Base-by-base conservation (phyloP, 1,139 yeast genomes). In the Wickerhamomyces sp. region DNA sequence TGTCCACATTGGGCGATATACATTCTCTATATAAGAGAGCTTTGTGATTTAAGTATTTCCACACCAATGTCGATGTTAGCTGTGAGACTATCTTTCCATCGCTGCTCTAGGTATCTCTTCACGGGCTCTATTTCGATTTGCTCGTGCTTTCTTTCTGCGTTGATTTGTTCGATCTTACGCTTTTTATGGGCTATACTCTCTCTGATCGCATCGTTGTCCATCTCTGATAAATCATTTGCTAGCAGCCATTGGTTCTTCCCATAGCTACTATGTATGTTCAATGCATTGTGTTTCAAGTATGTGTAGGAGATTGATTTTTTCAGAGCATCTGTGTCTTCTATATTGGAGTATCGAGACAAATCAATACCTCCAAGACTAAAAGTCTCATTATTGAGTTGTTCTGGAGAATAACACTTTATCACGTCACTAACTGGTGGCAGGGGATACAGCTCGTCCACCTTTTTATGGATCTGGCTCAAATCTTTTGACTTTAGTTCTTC, bases 291-390 rank as follows among this genome's bases (percentile, higher is more conserved):
- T 18, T 45, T 36, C 3, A 54, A 39, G 12, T 45, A 35, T 9
- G 56, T 44, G 38, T 45, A 54, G 0, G 49, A 42, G 3, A 49
- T 31, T 6, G 54, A 42, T 10, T 39, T 40, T 4, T 48, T 44
- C 7, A 54, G 32, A 10, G 39, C 32, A 15, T 48, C 45, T 2
- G 28, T n/a, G 15, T 46, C 38, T 6, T 44, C 43, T 5, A 47
- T 16, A 17, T 46, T 28, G 1, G 50, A 45, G 38, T 51, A 52
- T 17, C 24, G 31, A 0, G 39, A 37, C 9, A 54, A 31, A 33
- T 54, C 49, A 16, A 52, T 43, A 2, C 55, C 58, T 16, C 51
- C 51, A 7, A 48, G 24, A 5, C 51, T 40, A 38, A 51, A 51
- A 5, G 26, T 12, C 2, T 35, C 35, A 15, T 43, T 43, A 3